Conservation (phyloP, 2,329 filamentous ascomycete species). For the Stromatinia cepivora region DNA sequence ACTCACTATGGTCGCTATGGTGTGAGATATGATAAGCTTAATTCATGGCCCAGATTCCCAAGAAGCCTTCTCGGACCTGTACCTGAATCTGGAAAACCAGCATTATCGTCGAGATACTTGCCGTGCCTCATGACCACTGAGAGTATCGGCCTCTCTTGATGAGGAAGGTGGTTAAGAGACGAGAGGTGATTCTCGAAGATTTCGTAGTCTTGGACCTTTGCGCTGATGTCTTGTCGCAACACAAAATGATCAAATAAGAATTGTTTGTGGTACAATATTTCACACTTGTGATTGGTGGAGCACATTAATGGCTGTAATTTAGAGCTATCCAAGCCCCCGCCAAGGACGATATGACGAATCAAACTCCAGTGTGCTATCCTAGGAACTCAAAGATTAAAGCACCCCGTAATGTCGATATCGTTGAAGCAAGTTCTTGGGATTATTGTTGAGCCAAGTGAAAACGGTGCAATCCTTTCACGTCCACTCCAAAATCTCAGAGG, state of each 20-base stretch:
- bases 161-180: conserved; percentile 13
- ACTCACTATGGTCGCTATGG: too few species aligned
- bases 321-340: background rate
- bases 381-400: background rate
- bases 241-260: conserved; percentile 8
- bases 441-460: background rate
- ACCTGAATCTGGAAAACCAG: background rate
- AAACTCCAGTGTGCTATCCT: background rate
- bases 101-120: background rate
- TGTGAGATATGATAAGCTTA: background rate
- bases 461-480: background rate
- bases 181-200: background rate
- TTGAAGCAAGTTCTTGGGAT: background rate
- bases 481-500: background rate
- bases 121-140: conserved; percentile 9
- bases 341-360: background rate
- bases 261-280: background rate
- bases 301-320: background rate
- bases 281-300: conserved; percentile 15
- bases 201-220: background rate
- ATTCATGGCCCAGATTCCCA: background rate
- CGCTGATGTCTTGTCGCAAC: conserved; percentile 11
- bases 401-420: background rate
- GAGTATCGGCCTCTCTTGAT: background rate
- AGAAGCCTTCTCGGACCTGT: background rate